Evolutionary conservation across 805 yeast genomes (phyloP), one percentile per base, ranked within the genome.

Genomic region (Cyberlindnera samutprakarnensis): DNA sequence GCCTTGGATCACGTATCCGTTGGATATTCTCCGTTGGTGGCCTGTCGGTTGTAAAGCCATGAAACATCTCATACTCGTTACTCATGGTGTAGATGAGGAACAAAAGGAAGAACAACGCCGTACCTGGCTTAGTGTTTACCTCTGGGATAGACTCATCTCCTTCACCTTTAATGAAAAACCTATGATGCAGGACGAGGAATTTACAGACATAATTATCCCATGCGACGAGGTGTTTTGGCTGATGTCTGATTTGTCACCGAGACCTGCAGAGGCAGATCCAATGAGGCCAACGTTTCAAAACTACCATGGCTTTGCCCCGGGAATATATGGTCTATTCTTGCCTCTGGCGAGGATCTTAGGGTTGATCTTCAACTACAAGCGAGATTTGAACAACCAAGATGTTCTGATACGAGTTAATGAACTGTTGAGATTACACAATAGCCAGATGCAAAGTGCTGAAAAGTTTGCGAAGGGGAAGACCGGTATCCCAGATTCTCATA

Each of bases 81-180:
- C 34, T n/a, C 10, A 18, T 3, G n/a, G 31, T 2, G 17, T 22
- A 26, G 35, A 38, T 38, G 46, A 57, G 28, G 64, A 58, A 29
- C 18, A 35, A 2, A 46, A 54, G 18, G 69, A 63, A 32, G 69
- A 63, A 34, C 47, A 54, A 31, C 45, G 66, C 16, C 47, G 69
- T 15, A 49, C 54, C 2, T 63, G 66, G 66, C 62, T 68, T 66
- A 51, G 57, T 7, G 39, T 63, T 4, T 63, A 59, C 34, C 41
- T 59, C 20, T 42, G 62, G n/a, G 69, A 63, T 38, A 46, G 64
- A 22, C 54, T 61, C 35, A 46, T 61, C 5, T 59, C 60, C 0
- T 42, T 63, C 19, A 55, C 63, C 34, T 60, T 60, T 42, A 61
- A 61, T 33, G 39, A 55, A 3, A 52, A 56, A 5, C 32, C 52